phyloP scores from a whole-genome alignment of 192 early-diverging fungal genomes.

The Coemansia sp. region DNA sequence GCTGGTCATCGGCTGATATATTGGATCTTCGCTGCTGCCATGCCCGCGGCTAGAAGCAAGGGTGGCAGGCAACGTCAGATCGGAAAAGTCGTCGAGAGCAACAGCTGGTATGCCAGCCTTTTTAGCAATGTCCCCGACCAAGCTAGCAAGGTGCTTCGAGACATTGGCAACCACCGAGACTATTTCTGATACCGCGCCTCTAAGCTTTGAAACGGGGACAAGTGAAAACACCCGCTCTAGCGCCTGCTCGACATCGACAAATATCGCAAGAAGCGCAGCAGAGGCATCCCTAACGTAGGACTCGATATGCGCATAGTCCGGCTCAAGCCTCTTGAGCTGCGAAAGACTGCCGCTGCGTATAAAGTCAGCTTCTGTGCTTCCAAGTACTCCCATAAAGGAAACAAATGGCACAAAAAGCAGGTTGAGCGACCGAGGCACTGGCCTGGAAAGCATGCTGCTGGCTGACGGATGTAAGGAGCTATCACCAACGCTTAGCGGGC shows the following conservation, averaged over 20 bases:
- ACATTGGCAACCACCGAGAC: constrained; percentile 13
- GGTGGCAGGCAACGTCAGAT: background rate
- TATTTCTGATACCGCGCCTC: constrained; percentile 9
- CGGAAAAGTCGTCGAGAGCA: constrained; percentile 6
- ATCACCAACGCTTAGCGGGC: constrained; percentile 36
- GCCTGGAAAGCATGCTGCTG: background rate
- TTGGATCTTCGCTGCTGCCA: constrained; percentile 4
- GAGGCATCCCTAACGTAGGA: constrained; percentile 23
- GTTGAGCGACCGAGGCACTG: constrained; percentile 24
- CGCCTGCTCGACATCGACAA: constrained; percentile 30
- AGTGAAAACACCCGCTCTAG: constrained; percentile 18
- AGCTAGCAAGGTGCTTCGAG: background rate
- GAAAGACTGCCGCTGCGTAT: constrained; percentile 21
- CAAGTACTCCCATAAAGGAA: constrained; percentile 18
- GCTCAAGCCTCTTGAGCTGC: constrained; percentile 6
- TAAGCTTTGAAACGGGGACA: constrained; percentile 24
- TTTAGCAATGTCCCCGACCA: constrained; percentile 5
- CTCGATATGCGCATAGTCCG: constrained; percentile 14
- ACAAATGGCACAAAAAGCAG: constrained; percentile 41
- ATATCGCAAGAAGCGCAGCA: constrained; percentile 20
- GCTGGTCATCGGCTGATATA: constrained; percentile 30
- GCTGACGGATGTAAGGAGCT: background rate
- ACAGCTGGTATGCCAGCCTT: constrained; percentile 8
- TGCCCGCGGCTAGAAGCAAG: background rate
- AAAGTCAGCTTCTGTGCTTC: constrained; percentile 7